Base-by-base conservation (phyloP, 176 grass and related monocot genomes). In the maize (Zea mays) region DNA sequence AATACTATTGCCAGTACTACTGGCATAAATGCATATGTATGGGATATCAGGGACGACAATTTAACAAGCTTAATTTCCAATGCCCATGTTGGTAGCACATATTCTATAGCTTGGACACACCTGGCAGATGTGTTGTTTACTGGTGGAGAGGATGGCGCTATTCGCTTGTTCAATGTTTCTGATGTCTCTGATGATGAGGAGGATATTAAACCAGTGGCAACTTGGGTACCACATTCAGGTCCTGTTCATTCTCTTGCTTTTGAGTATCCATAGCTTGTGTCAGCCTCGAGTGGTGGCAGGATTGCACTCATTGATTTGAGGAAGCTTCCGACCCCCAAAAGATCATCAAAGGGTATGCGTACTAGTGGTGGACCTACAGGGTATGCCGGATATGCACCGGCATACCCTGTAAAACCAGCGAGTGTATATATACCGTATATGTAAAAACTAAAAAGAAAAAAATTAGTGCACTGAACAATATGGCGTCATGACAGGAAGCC, bases 231-330 rank as follows among this genome's bases (percentile, higher is more conserved):
- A 66, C 95, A 98, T 65, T 83, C 83, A 1, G 87, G 87, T 5
- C 85, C 91, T 43, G 89, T 98, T 86, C 83, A 92, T 77, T 90
- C 89, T 72, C 89, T 98, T 33, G 85, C 91, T 54, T 94, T 94
- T 80, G 95, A 98, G 89, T 94, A 94, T 79, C 95, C 91, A 45
- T 98, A 91, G 95, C 85, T 98, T 71, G 89, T 92, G 40, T 92
- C 91, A 44, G 86, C 91, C 67, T 94, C 89, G 2, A 88, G 83
- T 80, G 95, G 94, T 88, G 89, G 91, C 48, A 92, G 91, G 76
- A 80, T 98, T 72, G 73, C 91, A 11, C 52, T 94, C 52, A 98
- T 94, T 74, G 87, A 98, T 86, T 71, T 90, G 70, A 90, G 89
- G 81, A 98, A 88, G 67, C 85, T 98, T 81, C 50, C 94, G 52